phyloP scores from a whole-genome alignment of 1,284 basidiomycete species.

The Sanghuangporus baumii region DNA sequence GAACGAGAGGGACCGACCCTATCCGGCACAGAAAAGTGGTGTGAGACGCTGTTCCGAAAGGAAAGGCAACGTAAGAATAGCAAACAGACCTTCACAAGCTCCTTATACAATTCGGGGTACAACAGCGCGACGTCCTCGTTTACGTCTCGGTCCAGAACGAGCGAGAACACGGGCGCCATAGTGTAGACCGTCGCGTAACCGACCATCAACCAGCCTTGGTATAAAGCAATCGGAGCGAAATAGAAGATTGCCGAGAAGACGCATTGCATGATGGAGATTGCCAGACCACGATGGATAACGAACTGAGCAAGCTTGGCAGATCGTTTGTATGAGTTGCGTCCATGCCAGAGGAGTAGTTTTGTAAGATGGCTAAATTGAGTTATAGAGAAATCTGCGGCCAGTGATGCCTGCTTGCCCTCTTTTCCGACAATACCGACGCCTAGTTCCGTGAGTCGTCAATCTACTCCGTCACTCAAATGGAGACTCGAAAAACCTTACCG shows the following conservation, averaged over 20 bases:
- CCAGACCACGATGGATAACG: slow-evolving; percentile 96
- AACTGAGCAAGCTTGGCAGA: slow-evolving; percentile 98
- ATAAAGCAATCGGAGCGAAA: slow-evolving; percentile 97
- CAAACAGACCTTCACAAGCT: slow-evolving; percentile 78
- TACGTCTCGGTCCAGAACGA: slow-evolving; percentile 94
- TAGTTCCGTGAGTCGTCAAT: slow-evolving; percentile 27
- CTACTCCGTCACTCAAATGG: background rate
- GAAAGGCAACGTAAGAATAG: background rate
- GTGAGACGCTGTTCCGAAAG: background rate
- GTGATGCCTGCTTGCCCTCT: slow-evolving; percentile 96
- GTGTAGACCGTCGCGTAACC: slow-evolving; percentile 98
- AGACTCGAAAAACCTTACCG: slow-evolving; percentile 44
- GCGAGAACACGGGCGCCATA: slow-evolving; percentile 97
- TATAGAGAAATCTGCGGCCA: slow-evolving; percentile 97
- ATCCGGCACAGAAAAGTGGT: slow-evolving; percentile 12
- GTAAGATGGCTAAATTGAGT: slow-evolving; percentile 94
- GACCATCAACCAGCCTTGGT: slow-evolving; percentile 97
- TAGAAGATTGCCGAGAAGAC: slow-evolving; percentile 98
- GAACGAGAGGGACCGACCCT: slow-evolving; percentile 90
- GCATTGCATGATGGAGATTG: slow-evolving; percentile 96
- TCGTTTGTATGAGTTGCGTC: slow-evolving; percentile 96
- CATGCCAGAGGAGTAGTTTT: slow-evolving; percentile 95
- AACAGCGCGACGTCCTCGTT: slow-evolving; percentile 92
- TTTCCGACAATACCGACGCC: slow-evolving; percentile 98
- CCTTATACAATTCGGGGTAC: slow-evolving; percentile 98